Conservation (phyloP, 352 stramenopile species). For the Globisporangium paroecandrum region DNA sequence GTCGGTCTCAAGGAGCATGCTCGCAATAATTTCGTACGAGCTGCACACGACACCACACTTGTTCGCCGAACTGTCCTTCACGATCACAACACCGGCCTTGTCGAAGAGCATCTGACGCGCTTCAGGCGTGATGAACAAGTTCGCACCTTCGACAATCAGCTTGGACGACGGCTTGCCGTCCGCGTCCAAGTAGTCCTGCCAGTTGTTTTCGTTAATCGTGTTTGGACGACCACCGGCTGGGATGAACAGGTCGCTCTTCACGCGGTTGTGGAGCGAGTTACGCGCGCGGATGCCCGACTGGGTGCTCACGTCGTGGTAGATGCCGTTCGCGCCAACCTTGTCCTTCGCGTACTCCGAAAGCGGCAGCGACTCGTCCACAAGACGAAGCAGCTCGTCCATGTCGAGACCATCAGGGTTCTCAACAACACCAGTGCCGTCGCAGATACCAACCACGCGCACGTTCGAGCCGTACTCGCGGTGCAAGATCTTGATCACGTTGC, state of each 20-base stretch:
- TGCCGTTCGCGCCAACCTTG: conserved; percentile 46
- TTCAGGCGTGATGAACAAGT: conserved; percentile 84
- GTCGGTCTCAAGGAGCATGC: conserved; percentile 95
- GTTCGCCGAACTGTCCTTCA: conserved; percentile 96
- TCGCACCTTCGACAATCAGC: conserved; percentile 84
- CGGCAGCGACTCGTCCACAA: conserved; percentile 89
- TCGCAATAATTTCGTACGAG: conserved; percentile 86
- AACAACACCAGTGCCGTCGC: conserved; percentile 91
- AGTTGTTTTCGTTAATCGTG: conserved; percentile 88
- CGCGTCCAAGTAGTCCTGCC: conserved; percentile 57
- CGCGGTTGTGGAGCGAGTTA: conserved; percentile 98
- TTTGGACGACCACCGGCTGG: conserved; percentile 75
- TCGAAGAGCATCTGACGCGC: conserved; percentile 91
- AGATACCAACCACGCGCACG: conserved; percentile 91
- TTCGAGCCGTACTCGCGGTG: conserved; percentile 91
- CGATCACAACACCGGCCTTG: conserved; percentile 94
- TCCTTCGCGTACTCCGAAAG: conserved; percentile 75
- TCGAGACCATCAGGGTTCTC: conserved; percentile 95
- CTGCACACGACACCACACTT: conserved; percentile 86
- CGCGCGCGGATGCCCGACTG: conserved; percentile 85
- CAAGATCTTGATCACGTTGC: conserved; percentile 98
- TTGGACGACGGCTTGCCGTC: conserved; percentile 76
- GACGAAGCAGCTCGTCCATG: conserved; percentile 92
- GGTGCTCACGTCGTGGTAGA: conserved; percentile 84
- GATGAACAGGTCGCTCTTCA: conserved; percentile 86